Evolutionary conservation across 2,329 filamentous ascomycete genomes (phyloP).

Genomic region (Septoria linicola): DNA sequence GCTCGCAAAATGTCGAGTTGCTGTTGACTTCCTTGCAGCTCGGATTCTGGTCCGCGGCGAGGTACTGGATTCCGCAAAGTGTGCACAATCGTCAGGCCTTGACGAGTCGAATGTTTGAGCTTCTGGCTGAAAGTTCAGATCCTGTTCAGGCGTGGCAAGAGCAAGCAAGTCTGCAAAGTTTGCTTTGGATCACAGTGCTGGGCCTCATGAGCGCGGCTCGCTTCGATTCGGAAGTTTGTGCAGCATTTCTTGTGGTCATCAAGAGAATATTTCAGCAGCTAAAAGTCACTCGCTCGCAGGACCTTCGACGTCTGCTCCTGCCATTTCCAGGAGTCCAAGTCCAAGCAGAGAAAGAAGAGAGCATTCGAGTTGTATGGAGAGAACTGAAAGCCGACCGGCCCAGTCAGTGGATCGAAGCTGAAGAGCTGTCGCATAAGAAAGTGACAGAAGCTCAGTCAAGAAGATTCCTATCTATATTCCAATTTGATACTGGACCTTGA

Average conservation of each 20-base stretch:
- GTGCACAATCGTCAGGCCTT: too few species aligned
- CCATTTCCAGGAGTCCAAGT: slow-evolving; percentile 13
- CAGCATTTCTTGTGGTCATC: neutral
- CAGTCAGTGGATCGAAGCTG: neutral
- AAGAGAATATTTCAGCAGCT: slow-evolving; percentile 7
- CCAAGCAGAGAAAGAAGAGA: slow-evolving; percentile 1
- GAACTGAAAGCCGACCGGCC: neutral
- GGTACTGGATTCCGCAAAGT: slow-evolving; percentile 10
- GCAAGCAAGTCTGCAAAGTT: too few species aligned
- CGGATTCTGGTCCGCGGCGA: slow-evolving; percentile 3
- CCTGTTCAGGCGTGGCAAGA: too few species aligned
- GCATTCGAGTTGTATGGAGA: neutral
- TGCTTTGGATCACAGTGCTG: too few species aligned
- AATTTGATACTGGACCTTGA: slow-evolving; percentile 11
- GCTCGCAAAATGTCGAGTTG: neutral
- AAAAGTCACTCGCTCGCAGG: slow-evolving; percentile 4
- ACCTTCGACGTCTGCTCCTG: slow-evolving; percentile 7
- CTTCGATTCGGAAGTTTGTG: neutral
- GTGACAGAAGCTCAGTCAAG: neutral
- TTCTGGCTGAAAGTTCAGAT: too few species aligned
- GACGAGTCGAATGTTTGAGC: too few species aligned
- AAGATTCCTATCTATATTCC: slow-evolving; percentile 12
- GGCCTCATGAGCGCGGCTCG: too few species aligned
- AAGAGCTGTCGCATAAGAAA: neutral
- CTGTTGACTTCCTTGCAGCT: slow-evolving; percentile 1